phyloP scores from a whole-genome alignment of 768 basidiomycete species.

The Trametes punicea region DNA sequence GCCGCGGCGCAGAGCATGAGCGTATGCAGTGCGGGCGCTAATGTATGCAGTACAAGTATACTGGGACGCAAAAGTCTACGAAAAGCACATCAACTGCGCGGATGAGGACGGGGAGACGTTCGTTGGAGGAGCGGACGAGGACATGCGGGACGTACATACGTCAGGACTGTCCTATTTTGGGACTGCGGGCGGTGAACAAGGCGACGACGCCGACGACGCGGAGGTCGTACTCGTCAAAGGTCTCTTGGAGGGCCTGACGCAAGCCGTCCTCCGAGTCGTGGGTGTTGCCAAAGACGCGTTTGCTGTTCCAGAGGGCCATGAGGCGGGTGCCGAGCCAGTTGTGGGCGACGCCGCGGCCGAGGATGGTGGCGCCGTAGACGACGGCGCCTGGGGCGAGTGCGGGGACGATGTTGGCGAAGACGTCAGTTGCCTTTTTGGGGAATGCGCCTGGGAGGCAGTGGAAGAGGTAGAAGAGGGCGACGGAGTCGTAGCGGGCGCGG shows the following conservation, averaged over 20 bases:
- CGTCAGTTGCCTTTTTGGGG: conserved; percentile 16
- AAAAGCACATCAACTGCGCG: too few species aligned
- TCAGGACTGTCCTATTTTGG: background rate
- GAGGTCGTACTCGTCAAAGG: conserved; percentile 22
- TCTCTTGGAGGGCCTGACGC: conserved; percentile 5
- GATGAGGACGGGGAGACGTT: too few species aligned
- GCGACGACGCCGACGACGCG: conserved; percentile 16
- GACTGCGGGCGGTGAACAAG: conserved; percentile 16
- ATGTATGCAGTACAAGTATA: too few species aligned
- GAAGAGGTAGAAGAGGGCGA: conserved; percentile 24
- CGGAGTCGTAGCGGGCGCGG: conserved; percentile 13
- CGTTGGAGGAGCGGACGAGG: too few species aligned
- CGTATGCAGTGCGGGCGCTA: too few species aligned
- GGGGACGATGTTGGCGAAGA: conserved; percentile 3
- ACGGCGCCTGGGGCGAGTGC: conserved; percentile 15
- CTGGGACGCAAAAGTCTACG: too few species aligned
- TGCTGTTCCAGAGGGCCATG: conserved; percentile 13
- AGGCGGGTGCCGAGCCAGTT: conserved; percentile 14
- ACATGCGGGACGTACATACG: too few species aligned
- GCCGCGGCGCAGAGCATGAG: too few species aligned
- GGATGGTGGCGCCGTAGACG: conserved; percentile 22
- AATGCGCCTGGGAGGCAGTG: conserved; percentile 22
- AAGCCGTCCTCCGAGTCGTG: conserved; percentile 10
- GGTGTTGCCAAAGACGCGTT: conserved; percentile 16
- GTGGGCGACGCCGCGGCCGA: conserved; percentile 18